Percentiles rank a stretch among this genome's conserved stretches.
Evolutionary conservation across 768 basidiomycete species (phyloP).

Genomic region (Psilocybe tampanensis): DNA sequence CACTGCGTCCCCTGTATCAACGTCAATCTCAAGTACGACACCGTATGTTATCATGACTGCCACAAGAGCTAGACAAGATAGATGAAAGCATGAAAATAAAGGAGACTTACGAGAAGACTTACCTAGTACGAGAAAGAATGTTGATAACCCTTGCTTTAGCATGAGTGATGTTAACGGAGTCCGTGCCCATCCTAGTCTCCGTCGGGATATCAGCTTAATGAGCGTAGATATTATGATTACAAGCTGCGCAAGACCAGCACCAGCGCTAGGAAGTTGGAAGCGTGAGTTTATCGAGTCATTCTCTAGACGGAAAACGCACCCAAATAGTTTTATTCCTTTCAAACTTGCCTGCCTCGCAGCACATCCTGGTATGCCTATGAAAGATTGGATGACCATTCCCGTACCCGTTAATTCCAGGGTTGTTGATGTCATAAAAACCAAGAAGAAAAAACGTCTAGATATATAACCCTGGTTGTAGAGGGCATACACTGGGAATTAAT

Average conservation of each 20-base stretch:
- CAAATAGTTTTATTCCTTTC: conserved; percentile 3
- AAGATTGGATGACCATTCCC: conserved; percentile 1
- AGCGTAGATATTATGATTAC: conserved; percentile 3
- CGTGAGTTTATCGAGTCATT: background rate
- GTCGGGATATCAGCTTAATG: background rate
- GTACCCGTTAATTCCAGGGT: conserved; percentile 15
- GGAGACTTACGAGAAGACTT: background rate
- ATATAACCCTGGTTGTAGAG: conserved; percentile 20
- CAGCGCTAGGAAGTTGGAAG: background rate
- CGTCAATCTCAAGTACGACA: conserved; percentile 3
- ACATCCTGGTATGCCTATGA: conserved; percentile 2
- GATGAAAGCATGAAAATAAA: background rate
- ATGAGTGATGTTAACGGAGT: conserved; percentile 8
- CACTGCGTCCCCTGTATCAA: conserved; percentile 9
- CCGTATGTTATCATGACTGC: conserved; percentile 11
- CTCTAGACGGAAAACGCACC: background rate
- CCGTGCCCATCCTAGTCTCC: conserved; percentile 5
- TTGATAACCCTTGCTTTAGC: conserved; percentile 8
- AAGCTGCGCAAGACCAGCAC: background rate
- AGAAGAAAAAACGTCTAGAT: conserved; percentile 8
- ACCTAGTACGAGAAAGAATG: conserved; percentile 9
- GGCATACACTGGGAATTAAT: conserved; percentile 14
- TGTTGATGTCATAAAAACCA: conserved; percentile 4
- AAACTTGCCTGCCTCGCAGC: background rate
- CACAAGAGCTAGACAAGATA: conserved; percentile 6